Conservation (phyloP, 108 stramenopile genomes). For the Asterionellopsis glacialis region DNA sequence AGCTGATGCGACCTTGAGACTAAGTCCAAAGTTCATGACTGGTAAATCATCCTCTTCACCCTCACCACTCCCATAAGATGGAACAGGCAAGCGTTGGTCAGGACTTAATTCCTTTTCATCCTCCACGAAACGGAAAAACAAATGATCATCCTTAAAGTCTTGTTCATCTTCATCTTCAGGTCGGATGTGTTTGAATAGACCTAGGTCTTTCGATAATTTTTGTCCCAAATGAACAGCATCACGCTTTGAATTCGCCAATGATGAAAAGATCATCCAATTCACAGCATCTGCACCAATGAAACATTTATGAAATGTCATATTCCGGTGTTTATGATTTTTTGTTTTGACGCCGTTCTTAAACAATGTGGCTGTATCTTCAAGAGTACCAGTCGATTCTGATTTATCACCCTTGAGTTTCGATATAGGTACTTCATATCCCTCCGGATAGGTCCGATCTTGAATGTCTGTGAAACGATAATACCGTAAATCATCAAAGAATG, state of each 20-base stretch:
- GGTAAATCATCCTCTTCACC: no score
- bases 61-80: no score
- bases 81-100: no score
- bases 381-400: neutral
- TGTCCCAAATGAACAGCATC: conserved; percentile 60
- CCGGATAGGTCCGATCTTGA: no score
- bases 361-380: neutral
- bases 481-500: conserved; percentile 44
- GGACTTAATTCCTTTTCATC: no score
- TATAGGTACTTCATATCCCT: no score
- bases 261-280: conserved; percentile 1
- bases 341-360: conserved; percentile 5
- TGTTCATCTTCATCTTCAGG: conserved; percentile 9
- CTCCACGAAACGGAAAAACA: conserved; percentile 41
- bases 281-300: conserved; percentile 9
- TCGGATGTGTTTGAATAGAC: conserved; percentile 41
- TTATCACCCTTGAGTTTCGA: no score
- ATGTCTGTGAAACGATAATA: conserved; percentile 40
- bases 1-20: no score
- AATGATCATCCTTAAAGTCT: conserved; percentile 47
- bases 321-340: conserved; percentile 19
- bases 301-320: neutral
- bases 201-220: conserved; percentile 23
- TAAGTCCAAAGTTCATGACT: no score
- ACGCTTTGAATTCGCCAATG: conserved; percentile 24